Evolutionary conservation across 768 basidiomycete species (phyloP).

Genomic region (Floccularia luteovirens): DNA sequence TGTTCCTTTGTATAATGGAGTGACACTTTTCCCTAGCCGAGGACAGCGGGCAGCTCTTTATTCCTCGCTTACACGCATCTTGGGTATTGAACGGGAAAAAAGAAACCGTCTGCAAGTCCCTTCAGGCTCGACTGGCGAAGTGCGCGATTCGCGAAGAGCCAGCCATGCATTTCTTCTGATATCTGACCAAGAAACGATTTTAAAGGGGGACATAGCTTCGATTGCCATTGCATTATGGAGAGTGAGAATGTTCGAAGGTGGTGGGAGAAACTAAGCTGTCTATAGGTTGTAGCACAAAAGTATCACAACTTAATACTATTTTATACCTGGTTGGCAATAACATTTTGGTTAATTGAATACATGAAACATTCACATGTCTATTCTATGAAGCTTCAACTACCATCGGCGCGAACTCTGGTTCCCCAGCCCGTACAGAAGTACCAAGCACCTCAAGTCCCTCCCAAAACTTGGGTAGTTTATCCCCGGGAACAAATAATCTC

Average conservation of each 20-base stretch:
- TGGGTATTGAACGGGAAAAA: conserved; percentile 32
- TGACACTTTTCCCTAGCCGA: conserved; percentile 53
- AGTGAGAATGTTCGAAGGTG: conserved; percentile 68
- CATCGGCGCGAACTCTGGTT: conserved; percentile 36
- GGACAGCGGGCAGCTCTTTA: conserved; percentile 57
- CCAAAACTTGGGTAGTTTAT: conserved; percentile 88
- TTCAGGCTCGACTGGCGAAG: conserved; percentile 12
- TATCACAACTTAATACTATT: too few relatives aligned
- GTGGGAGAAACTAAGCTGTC: conserved; percentile 36
- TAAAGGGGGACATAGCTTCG: conserved; percentile 52
- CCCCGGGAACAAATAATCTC: conserved; percentile 85
- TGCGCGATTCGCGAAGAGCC: too few relatives aligned
- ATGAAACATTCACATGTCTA: conserved; percentile 5
- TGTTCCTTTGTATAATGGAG: conserved; percentile 65
- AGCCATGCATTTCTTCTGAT: conserved; percentile 68
- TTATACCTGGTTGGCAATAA: too few relatives aligned
- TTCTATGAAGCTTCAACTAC: conserved; percentile 30
- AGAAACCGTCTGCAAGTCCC: background rate
- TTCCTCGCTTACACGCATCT: conserved; percentile 34
- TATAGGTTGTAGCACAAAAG: too few relatives aligned
- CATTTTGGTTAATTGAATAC: too few relatives aligned
- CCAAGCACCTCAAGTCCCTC: conserved; percentile 72
- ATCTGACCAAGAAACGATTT: conserved; percentile 39
- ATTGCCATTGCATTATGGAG: conserved; percentile 76
- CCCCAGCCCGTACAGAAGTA: conserved; percentile 19